These are phyloP conservation scores for Tulasnella sp. DNA, from an alignment of 768 basidiomycete genomes.

Conservation along the genomic window DNA sequence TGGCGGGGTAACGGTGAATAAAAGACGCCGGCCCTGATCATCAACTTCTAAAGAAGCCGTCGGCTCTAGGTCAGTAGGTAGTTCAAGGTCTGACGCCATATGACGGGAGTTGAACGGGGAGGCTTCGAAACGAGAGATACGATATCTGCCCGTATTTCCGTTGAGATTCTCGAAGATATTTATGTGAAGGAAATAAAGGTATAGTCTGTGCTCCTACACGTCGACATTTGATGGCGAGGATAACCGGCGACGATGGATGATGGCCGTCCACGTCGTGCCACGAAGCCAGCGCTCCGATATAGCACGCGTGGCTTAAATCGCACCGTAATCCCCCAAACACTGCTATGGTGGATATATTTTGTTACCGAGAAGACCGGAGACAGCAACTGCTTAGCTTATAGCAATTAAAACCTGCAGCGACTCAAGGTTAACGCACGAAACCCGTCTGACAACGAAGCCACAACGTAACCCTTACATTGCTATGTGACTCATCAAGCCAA, in stretches of 20 bases:
- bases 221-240: not conserved
- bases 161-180: not conserved
- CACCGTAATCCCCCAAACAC: not conserved
- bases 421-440: not conserved
- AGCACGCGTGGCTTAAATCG: not conserved
- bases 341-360: not conserved
- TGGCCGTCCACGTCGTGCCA: not conserved
- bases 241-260: not conserved
- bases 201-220: not conserved
- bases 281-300: not conserved
- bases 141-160: not conserved
- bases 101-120: not conserved
- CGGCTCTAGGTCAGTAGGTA: not conserved
- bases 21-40: not conserved
- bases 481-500: not conserved
- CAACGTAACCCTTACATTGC: not conserved
- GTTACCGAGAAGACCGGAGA: not conserved
- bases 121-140: not conserved
- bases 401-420: not conserved
- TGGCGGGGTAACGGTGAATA: not conserved
- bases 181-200: not conserved
- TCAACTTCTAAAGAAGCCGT: not conserved
- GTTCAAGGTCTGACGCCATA: not conserved
- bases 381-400: not conserved
- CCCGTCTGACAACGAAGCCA: not conserved